Evolutionary conservation across 1,284 basidiomycete genomes (phyloP).

Genomic region (Naganishia cerealis): DNA sequence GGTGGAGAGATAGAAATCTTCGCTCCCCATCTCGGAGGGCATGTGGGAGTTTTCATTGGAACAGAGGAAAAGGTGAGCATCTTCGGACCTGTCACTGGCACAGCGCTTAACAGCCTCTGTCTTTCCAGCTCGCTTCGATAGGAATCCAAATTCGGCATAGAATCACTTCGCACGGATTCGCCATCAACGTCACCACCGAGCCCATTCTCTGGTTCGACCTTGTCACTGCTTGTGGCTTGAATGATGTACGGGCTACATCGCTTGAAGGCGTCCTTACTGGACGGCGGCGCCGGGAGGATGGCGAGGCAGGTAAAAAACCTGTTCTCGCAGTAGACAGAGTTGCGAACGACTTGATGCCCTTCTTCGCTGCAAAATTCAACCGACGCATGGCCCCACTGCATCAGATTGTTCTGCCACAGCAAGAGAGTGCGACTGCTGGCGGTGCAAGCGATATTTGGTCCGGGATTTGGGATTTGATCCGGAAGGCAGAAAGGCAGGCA

Average conservation of each 20-base stretch:
- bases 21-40: conserved; percentile 54
- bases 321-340: conserved; percentile 39
- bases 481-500: conserved; percentile 41
- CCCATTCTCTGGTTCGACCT: conserved; percentile 79
- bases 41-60: conserved; percentile 49
- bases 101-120: conserved; percentile 42
- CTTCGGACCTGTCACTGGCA: background rate
- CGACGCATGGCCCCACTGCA: conserved; percentile 40
- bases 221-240: conserved; percentile 88
- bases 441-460: conserved; percentile 34
- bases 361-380: conserved; percentile 46
- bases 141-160: conserved; percentile 94
- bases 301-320: conserved; percentile 3
- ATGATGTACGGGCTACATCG: conserved; percentile 69
- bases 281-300: background rate
- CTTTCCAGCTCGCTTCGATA: conserved; percentile 81
- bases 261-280: conserved; percentile 47
- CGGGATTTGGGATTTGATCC: conserved; percentile 40
- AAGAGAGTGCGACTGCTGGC: background rate
- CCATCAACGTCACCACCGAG: conserved; percentile 82
- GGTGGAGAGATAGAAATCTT: conserved; percentile 35
- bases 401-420: conserved; percentile 1
- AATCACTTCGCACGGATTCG: conserved; percentile 91
- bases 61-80: too few relatives aligned
- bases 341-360: conserved; percentile 42